Conservation (phyloP, 1,284 basidiomycete genomes). For the Ustilago cynodontis region DNA sequence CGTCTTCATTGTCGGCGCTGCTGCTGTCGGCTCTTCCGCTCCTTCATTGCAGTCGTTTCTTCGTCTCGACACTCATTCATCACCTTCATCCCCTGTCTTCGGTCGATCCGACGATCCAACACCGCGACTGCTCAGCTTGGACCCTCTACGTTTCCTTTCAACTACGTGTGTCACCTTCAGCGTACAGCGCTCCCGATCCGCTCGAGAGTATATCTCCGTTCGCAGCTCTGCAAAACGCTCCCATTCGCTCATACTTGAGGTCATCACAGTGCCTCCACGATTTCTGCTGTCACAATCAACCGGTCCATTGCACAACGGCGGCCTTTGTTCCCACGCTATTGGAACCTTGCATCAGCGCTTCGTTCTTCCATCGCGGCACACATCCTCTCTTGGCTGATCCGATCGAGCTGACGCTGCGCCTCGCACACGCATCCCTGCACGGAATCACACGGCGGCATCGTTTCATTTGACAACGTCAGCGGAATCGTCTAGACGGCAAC, state of each 20-base stretch:
- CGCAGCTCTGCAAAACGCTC: neutral
- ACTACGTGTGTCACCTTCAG: neutral
- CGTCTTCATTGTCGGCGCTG: neutral
- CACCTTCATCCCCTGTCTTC: neutral
- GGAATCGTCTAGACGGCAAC: neutral
- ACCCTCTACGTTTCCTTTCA: neutral
- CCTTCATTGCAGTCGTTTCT: neutral
- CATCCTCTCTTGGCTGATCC: neutral
- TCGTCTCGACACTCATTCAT: neutral
- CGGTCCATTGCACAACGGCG: no score
- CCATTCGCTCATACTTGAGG: neutral
- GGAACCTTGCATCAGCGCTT: no score
- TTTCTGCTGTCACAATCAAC: neutral
- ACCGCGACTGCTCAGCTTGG: neutral
- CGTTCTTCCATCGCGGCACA: neutral
- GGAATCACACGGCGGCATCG: no score
- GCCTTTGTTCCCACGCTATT: neutral
- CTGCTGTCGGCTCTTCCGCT: neutral
- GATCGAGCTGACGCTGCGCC: neutral
- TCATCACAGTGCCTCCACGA: neutral
- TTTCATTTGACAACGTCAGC: no score
- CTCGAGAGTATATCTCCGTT: neutral
- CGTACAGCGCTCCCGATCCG: neutral
- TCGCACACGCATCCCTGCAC: neutral
- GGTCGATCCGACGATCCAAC: neutral